A percentile compares a stretch with the other conserved stretches of the same genome.
Conservation (phyloP, 2,329 filamentous ascomycete species). For the Alternaria atra region DNA sequence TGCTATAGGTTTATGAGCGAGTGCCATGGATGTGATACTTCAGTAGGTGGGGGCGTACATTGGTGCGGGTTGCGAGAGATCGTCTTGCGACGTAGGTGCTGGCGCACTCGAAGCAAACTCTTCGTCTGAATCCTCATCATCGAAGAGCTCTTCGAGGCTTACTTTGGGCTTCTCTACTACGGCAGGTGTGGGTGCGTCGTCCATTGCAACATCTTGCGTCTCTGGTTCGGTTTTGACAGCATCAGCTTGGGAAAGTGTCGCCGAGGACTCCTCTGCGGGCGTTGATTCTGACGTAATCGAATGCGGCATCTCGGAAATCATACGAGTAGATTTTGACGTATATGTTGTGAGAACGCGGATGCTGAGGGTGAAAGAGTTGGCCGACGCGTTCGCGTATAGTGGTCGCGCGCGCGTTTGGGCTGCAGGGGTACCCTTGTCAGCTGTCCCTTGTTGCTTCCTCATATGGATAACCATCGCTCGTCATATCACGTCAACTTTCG, state of each 20-base stretch:
- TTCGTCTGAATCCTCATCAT: conserved; percentile 65
- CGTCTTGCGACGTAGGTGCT: conserved; percentile 55
- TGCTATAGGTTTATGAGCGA: conserved; percentile 36
- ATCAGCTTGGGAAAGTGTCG: conserved; percentile 52
- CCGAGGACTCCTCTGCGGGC: conserved; percentile 50
- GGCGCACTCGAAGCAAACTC: conserved; percentile 67
- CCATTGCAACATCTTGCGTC: conserved; percentile 44
- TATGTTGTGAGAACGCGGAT: conserved; percentile 1
- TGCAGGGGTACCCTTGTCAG: conserved; percentile 26
- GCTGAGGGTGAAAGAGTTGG: conserved; percentile 13
- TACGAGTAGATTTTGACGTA: conserved; percentile 6
- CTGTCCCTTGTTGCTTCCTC: conserved; percentile 14
- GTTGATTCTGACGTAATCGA: conserved; percentile 53
- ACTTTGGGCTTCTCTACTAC: conserved; percentile 46
- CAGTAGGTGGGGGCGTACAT: conserved; percentile 44
- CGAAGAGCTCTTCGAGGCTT: conserved; percentile 67
- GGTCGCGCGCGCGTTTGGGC: conserved; percentile 30
- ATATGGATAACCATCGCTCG: conserved; percentile 23
- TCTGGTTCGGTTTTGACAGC: conserved; percentile 38
- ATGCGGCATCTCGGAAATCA: conserved; percentile 55
- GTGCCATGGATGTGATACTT: conserved; percentile 1
- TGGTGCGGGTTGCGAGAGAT: conserved; percentile 49
- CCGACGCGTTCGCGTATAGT: conserved; percentile 28
- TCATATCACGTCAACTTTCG: conserved; percentile 10
- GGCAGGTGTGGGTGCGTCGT: conserved; percentile 38